Base-by-base conservation (phyloP, 75 land plant genomes). In the Cupressus sempervirens region DNA sequence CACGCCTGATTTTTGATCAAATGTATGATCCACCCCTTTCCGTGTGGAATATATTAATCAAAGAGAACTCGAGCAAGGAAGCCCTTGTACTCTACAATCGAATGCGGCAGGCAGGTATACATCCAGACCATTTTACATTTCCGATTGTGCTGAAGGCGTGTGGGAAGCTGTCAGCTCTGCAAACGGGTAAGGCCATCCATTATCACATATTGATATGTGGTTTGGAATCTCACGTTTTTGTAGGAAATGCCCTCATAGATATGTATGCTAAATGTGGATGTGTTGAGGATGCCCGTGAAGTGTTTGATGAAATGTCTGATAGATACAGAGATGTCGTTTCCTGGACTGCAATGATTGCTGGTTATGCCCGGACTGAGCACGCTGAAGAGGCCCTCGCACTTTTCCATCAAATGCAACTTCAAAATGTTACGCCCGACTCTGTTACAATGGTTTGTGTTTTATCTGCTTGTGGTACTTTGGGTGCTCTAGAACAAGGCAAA, bases 221-320 rank as follows among this genome's bases (percentile, higher is more conserved):
- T 14, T 79, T 65, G 14, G 87, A 86, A 52, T 50, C 29, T 46
- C 53, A 86, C 50, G 68, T 84, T 38, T 52, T 40, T 36, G 79
- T 86, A 38, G 84, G 76, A 0, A 86, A 86, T 79, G 43, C 87
- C 9, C 84, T 90, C 30, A 32, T 86, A 58, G 74, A 58, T 36
- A 85, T 86, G 73, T 68, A 68, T 8, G 29, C 73, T 10, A 68
- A 9, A 30, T 68, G 29, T 68, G 32, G 73, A 1, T 23, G 32
- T 68, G 26, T 41, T 30, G 30, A 36, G 43, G 43, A 41, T 41
- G 36, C 45, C 38, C 50, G 43, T 7, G n/a, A 41, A 23, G 35
- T 41, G 50, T 46, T 80, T 80, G 82, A 46, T 18, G 4, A 23
- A 80, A 80, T 41, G 50, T 11, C 82, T 41, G 45, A 41, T 16